Base-by-base conservation (phyloP, 1,284 basidiomycete species). In the Vanrija humicola region DNA sequence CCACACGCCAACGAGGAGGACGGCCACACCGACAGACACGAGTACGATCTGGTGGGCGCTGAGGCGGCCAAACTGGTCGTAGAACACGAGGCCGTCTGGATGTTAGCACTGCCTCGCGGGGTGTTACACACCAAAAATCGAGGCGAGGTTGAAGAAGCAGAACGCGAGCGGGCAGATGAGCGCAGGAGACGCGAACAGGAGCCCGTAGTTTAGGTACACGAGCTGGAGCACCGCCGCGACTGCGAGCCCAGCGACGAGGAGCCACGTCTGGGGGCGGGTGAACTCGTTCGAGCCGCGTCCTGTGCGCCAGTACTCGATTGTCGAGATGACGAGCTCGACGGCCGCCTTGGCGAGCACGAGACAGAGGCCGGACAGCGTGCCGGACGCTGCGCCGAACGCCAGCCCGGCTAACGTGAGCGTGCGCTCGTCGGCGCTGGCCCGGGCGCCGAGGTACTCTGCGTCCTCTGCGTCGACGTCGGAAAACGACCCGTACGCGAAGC, bases 141-240 rank as follows among this genome's bases (percentile, higher is more conserved):
- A 92, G 6, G 90, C 90, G 8, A 94, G 77, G 68, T 96, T 97
- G 79, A 96, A 98, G 74, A 93, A 92, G 76, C 92, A 96, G 75
- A 97, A 98, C 2, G 93, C 92, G 64, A 93, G 83, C 25, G 94
- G 94, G 74, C 92, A 96, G 43, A 97, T 88, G 48, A 96, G 78
- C 0, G 90, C 93, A 0, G 94, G 94, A 64, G 88, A 84, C 8
- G 88, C 89, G 42, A 94, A 81, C 39, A 87, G 82, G 50, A 98
- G 79, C 10, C 86, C 86, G 72, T 92, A 92, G 77, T 98, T 92
- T 62, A 97, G 82, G 73, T 98, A 98, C 83, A 90, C 93, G 34
- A 97, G 81, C 74, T 84, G 77, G 5, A 67, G 52, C 18, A 72
- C 43, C 7, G 65, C 72, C 34, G 69, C 73, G 6, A 72, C 42